A percentile compares a stretch with the other conserved stretches of the same genome.
Conservation (phyloP, 306 rosid species). For the Prunus kanzakura region DNA sequence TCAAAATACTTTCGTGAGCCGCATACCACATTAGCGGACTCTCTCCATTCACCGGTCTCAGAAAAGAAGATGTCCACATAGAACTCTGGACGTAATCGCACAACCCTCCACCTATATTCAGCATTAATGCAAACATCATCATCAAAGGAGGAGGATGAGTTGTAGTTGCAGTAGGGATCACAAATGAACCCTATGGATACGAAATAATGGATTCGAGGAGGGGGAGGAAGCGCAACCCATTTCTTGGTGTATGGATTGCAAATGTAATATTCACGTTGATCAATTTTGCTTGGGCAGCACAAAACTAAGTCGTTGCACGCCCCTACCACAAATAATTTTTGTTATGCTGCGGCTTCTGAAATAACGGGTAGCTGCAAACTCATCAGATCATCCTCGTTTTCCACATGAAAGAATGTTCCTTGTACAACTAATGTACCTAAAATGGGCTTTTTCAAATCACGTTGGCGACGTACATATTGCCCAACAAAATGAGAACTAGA, state of each 20-base stretch:
- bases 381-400: too few relatives aligned
- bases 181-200: neutral
- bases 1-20: neutral
- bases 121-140: neutral
- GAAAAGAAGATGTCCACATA: neutral
- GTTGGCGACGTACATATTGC: too few relatives aligned
- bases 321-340: neutral
- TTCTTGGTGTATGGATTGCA: neutral
- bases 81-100: neutral
- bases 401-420: neutral
- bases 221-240: neutral
- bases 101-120: neutral
- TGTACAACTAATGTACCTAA: neutral
- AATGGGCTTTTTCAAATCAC: too few relatives aligned
- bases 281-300: neutral
- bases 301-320: neutral
- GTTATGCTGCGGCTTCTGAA: neutral
- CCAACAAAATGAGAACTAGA: too few relatives aligned
- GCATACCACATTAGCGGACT: neutral
- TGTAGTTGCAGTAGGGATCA: neutral
- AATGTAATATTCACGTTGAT: neutral
- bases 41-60: neutral
- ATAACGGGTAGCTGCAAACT: neutral
- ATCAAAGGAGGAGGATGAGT: neutral
- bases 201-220: neutral